Percentiles rank a stretch among this genome's conserved stretches.
These are phyloP conservation scores for Mrakia blollopis DNA, from an alignment of 768 basidiomycete species.

Conservation along the genomic window DNA sequence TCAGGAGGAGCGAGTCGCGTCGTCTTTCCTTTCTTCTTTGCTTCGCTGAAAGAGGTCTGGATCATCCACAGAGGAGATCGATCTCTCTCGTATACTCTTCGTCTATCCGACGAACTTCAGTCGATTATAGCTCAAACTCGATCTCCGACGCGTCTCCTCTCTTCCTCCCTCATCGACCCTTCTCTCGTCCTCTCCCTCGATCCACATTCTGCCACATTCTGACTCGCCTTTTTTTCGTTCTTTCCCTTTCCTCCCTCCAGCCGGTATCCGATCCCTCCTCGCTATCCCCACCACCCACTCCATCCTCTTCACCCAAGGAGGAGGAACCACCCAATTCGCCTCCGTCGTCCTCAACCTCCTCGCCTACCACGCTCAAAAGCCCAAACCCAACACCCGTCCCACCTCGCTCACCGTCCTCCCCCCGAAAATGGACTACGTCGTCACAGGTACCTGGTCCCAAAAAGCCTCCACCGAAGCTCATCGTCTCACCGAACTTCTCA, in stretches of 20 bases:
- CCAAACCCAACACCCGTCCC: slow-evolving; percentile 41
- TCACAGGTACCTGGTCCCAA: slow-evolving; percentile 89
- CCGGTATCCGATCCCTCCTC: slow-evolving; percentile 68
- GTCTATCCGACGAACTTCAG: too few species aligned
- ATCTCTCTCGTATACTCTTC: too few species aligned
- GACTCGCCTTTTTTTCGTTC: too few species aligned
- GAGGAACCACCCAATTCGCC: slow-evolving; percentile 86
- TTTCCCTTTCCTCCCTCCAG: slow-evolving; percentile 42
- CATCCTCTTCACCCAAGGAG: slow-evolving; percentile 90
- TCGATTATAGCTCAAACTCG: too few species aligned
- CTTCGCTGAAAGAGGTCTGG: too few species aligned
- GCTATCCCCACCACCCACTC: slow-evolving; percentile 74
- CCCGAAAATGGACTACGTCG: slow-evolving; percentile 66
- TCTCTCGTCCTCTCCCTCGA: not conserved
- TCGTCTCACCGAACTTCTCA: slow-evolving; percentile 15
- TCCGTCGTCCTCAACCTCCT: slow-evolving; percentile 87
- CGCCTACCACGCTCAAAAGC: slow-evolving; percentile 72
- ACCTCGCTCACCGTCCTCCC: slow-evolving; percentile 42
- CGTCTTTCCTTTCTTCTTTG: too few species aligned
- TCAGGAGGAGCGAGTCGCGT: too few species aligned
- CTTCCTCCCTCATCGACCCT: too few species aligned
- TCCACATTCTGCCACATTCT: not conserved
- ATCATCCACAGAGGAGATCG: too few species aligned
- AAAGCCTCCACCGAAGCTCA: slow-evolving; percentile 54
- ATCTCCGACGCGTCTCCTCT: too few species aligned